Evolutionary conservation across 2,329 filamentous ascomycete genomes (phyloP).

Genomic region (Pyrenophora graminea): DNA sequence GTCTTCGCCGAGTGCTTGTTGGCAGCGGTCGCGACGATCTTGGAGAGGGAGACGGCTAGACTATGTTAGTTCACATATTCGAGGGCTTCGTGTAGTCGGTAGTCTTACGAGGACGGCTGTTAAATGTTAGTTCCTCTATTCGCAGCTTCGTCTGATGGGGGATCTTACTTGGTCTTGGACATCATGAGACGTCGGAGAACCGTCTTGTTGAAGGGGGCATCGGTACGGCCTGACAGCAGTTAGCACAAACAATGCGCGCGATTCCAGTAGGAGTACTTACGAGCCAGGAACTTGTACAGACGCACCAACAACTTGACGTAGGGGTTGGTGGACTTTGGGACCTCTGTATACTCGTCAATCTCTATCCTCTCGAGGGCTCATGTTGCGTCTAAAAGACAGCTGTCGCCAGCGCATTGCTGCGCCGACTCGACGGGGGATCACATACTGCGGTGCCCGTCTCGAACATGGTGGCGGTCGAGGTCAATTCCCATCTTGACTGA

Average conservation of each 20-base stretch:
- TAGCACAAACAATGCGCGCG: slow-evolving; percentile 27
- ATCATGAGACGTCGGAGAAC: slow-evolving; percentile 96
- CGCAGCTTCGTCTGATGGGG: too few species aligned
- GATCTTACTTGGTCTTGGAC: slow-evolving; percentile 80
- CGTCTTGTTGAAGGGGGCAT: slow-evolving; percentile 98
- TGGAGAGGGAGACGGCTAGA: slow-evolving; percentile 80
- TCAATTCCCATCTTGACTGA: slow-evolving; percentile 48
- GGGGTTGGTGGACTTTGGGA: slow-evolving; percentile 90
- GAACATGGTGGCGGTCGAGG: slow-evolving; percentile 65
- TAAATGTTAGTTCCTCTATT: too few species aligned
- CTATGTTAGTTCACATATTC: slow-evolving; percentile 21
- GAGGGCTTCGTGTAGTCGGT: slow-evolving; percentile 1
- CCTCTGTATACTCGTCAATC: slow-evolving; percentile 47
- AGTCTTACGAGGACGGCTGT: slow-evolving; percentile 57
- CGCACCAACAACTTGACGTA: slow-evolving; percentile 97
- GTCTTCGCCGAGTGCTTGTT: slow-evolving; percentile 56
- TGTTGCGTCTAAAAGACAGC: slow-evolving; percentile 47
- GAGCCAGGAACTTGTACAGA: slow-evolving; percentile 95
- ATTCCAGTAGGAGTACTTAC: slow-evolving; percentile 61
- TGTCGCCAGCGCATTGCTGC: slow-evolving; percentile 45
- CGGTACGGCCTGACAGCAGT: slow-evolving; percentile 76
- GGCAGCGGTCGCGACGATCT: slow-evolving; percentile 70
- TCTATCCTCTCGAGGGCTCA: slow-evolving; percentile 39
- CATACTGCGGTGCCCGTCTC: slow-evolving; percentile 69
- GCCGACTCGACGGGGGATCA: slow-evolving; percentile 48